Evolutionary conservation across 495 filamentous ascomycete species (phyloP), one percentile per base, ranked within the genome.

Genomic region (Neurospora sp.): DNA sequence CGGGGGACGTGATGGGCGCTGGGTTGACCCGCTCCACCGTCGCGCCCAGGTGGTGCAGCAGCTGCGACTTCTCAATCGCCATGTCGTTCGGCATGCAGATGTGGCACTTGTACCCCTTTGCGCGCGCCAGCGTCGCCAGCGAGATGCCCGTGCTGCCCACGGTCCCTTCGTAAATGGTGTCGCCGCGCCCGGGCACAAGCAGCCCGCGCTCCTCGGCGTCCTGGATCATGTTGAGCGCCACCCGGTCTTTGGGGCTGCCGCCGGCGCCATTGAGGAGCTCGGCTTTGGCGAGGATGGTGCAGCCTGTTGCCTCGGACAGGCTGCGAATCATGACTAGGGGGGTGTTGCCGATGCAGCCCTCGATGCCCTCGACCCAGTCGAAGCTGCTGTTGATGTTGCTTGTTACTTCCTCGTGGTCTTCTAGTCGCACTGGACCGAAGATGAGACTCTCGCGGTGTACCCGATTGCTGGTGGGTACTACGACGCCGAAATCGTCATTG

Each of bases 1-100:
- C 88, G 40, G 90, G 92, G 73, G 93, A 92, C 8, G 95, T 89
- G 76, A 99, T 98, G 45, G 96, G 94, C 11, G 96, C 95, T 31
- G 94, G 93, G 15, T 90, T 89, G 3, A 98, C 94, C 54, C 92
- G 89, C 81, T 97, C 93, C 15, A 98, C 94, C 21, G 88, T 88
- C 7, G 96, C 96, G 75, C 96, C 96, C 13, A 99, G 90, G 78
- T 95, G 94, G 74, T 92, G 88, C 17, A 99, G 90, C 28, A 98
- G 88, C 73, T 92, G 89, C 11, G 92, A 93, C 78, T 99, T 99
- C 81, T 98, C 96, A 70, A 85, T 85, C 70, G 90, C 89, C 83
- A 97, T 93, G 85, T 99, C 96, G 77, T 92, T 89, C 42, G 96
- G 96, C 93, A 99, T 97, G 85, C 93, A 97, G 75, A 99, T 99